Conservation (phyloP, 2,329 filamentous ascomycete species). For the Corniculantispora saksenae region DNA sequence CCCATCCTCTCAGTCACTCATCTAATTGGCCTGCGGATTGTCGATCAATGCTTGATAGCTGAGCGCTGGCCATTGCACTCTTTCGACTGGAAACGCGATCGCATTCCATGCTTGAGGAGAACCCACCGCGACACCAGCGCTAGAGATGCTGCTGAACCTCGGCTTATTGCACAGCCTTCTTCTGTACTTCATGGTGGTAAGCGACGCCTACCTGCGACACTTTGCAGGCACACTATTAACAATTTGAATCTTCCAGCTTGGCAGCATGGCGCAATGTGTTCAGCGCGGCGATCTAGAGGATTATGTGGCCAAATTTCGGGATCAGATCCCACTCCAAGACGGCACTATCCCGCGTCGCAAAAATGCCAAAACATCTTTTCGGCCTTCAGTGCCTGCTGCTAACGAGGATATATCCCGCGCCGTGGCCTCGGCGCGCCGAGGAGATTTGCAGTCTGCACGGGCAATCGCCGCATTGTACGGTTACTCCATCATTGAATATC, state of each 20-base stretch:
- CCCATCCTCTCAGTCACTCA: not conserved
- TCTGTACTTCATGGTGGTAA: not conserved
- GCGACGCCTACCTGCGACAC: not conserved
- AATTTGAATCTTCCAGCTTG: not conserved
- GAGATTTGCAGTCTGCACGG: slow-evolving; percentile 6
- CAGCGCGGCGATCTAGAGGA: slow-evolving; percentile 14
- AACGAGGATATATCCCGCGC: slow-evolving; percentile 11
- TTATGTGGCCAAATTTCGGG: slow-evolving; percentile 7
- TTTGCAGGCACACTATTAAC: no score
- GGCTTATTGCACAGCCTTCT: not conserved
- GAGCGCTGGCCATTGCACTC: no score
- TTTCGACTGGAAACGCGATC: not conserved
- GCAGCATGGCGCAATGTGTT: not conserved
- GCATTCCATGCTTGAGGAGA: not conserved
- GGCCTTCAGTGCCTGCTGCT: not conserved
- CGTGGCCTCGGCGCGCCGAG: not conserved
- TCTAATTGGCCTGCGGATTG: not conserved
- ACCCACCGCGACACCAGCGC: not conserved
- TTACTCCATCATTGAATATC: slow-evolving; percentile 10
- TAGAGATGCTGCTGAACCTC: not conserved
- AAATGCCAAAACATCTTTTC: not conserved
- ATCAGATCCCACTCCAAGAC: slow-evolving; percentile 3
- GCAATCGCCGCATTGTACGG: slow-evolving; percentile 8
- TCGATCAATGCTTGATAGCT: not conserved
- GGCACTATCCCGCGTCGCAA: not conserved